Base-by-base conservation (phyloP, 2,329 filamentous ascomycete genomes). In the Fusarium coffeatum region DNA sequence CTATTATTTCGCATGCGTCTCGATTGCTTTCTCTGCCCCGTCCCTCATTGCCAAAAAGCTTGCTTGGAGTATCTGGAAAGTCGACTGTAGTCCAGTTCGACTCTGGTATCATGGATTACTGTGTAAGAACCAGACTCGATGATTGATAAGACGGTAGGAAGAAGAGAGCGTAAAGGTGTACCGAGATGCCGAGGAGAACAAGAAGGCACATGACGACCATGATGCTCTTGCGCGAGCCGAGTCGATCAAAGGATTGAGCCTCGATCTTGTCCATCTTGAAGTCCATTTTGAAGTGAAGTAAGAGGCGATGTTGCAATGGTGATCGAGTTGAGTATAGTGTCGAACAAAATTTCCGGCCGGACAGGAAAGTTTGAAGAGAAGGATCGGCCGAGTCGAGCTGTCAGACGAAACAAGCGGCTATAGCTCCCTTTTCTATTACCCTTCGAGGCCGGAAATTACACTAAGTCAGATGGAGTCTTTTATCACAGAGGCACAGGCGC, bases 111-210 rank as follows among this genome's bases (percentile, higher is more conserved):
- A 7, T 4, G 16, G 5, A 37, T 9, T 7, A 47, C 2, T 34
- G 27, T 8, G 27, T 12, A 3, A 37, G 34, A 3, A 18, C 18
- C 4, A 27, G 2, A 4, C 40, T 63, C 3, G 16, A 9, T 1
- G 42, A 55, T 16, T 20, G 20, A 18, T 43, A 37, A 4, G 23
- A 23, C 10, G 60, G 20, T 1, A 41, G 23, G 40, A 62, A 63
- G 2, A 56, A 10, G 4, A 63, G 34, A 2, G 60, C 58, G 4
- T 63, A 63, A 4, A 56, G 28, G 2, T 63, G 60, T 3, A 63
- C 22, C 2, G 20, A 4, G 13, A 63, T 32, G 4, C 60, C 60
- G 5, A 48, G 6, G 13, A 55, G n/a, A 10, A 63, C 58, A 16
- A 63, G 48, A 30, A 63, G 8, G 1, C 30, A 8, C 48, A 63